A percentile compares a stretch with the other conserved stretches of the same genome.
Evolutionary conservation across 768 basidiomycete genomes (phyloP).

Genomic region (Hydnum rufescens): DNA sequence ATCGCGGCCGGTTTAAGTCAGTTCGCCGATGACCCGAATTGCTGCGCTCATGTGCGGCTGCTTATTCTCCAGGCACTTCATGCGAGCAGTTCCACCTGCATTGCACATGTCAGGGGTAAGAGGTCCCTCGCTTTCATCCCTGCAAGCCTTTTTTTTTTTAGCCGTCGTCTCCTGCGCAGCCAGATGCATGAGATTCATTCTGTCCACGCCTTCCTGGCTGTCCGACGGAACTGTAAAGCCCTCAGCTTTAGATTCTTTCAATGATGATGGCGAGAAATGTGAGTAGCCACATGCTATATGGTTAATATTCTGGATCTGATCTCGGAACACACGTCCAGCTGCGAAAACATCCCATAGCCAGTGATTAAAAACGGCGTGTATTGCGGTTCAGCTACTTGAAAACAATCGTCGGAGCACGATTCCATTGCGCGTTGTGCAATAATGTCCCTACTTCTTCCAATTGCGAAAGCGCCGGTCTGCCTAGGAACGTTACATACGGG

Average conservation of each 20-base stretch:
- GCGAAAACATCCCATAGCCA: no score
- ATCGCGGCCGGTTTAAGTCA: slow-evolving; percentile 60
- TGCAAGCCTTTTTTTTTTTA: background rate
- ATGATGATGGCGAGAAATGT: slow-evolving; percentile 9
- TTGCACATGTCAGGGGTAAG: slow-evolving; percentile 60
- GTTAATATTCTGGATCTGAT: slow-evolving; percentile 24
- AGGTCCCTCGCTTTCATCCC: background rate
- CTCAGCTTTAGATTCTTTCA: background rate
- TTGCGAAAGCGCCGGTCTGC: slow-evolving; percentile 71
- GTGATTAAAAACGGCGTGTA: background rate
- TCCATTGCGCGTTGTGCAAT: slow-evolving; percentile 81
- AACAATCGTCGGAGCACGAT: slow-evolving; percentile 80
- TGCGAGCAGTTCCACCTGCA: slow-evolving; percentile 70
- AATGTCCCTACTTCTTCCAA: slow-evolving; percentile 71
- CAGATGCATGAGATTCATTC: slow-evolving; percentile 87
- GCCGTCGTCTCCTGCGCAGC: slow-evolving; percentile 24
- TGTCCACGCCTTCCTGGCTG: slow-evolving; percentile 61
- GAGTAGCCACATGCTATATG: background rate
- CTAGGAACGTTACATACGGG: slow-evolving; percentile 62
- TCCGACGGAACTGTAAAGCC: slow-evolving; percentile 31
- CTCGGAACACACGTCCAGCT: slow-evolving; percentile 64
- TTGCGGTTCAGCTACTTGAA: slow-evolving; percentile 51
- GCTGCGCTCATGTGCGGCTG: no score
- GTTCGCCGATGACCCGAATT: no score
- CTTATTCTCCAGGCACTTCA: no score